Conservation (phyloP, 2,329 filamentous ascomycete species). For the Epicoccum nigrum region DNA sequence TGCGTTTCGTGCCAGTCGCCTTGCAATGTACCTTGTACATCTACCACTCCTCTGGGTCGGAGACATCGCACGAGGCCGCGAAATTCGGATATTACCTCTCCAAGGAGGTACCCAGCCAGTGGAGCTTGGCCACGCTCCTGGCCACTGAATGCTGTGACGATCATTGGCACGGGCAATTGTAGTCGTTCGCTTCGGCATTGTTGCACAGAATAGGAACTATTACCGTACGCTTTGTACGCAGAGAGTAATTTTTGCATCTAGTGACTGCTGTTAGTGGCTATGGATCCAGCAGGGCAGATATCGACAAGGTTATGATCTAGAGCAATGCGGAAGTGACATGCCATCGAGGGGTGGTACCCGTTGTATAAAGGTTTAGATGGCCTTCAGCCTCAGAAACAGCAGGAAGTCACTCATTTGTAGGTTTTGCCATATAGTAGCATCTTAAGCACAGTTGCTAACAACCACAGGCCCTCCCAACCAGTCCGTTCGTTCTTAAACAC, state of each 20-base stretch:
- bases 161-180: conserved; percentile 13
- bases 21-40: neutral
- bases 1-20: neutral
- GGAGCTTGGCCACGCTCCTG: neutral
- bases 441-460: conserved; percentile 12
- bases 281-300: conserved; percentile 2
- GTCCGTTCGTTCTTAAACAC: neutral
- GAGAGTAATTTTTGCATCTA: neutral
- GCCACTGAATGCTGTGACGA: conserved; percentile 3
- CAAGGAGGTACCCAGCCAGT: conserved; percentile 6
- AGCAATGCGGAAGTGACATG: conserved; percentile 6
- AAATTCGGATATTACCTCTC: conserved; percentile 18
- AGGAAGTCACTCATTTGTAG: conserved; percentile 18
- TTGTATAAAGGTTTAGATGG: conserved; percentile 13
- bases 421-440: neutral
- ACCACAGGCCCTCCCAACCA: conserved; percentile 13
- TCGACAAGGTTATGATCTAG: conserved; percentile 1
- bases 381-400: neutral
- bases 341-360: conserved; percentile 1
- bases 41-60: neutral
- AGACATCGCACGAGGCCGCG: neutral
- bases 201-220: conserved; percentile 6
- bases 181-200: conserved; percentile 9
- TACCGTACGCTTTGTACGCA: conserved; percentile 15
- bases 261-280: conserved; percentile 6